Base-by-base conservation (phyloP, 2,329 filamentous ascomycete genomes). In the Alternaria panax region DNA sequence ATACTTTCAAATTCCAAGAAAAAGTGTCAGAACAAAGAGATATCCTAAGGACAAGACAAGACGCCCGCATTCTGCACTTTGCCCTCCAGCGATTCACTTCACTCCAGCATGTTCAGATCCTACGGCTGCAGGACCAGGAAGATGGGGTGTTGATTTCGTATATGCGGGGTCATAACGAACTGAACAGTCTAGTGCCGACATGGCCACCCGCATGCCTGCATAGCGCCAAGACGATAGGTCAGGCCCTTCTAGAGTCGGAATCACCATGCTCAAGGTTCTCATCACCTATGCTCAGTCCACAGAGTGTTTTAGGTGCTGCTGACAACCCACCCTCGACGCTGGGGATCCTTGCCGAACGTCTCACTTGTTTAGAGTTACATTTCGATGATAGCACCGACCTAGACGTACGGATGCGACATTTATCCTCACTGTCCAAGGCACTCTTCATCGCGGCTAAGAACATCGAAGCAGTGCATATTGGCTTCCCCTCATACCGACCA, bases 201-300 rank as follows among this genome's bases (percentile, higher is more conserved):
- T 90, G 88, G 88, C 83, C 84, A 42, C 81, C 83, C 14, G 88
- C 88, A 18, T 90, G 87, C 67, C 83, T 84, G 11, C 86, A 88
- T 68, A 87, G 86, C 30, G 82, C 87, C 6, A 84, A 82, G 60
- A 88, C 84, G 2, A 80, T 90, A 24, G 84, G 84, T 7, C 76
- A 81, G 20, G 87, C 88, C 3, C 77, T 90, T 3, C 75, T 88
- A 42, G 80, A 83, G 30, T 85, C 86, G 0, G 78, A 81, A 57
- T 87, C 86, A 32, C 82, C 83, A 22, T 85, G 85, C 55, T 85
- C 85, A 42, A 82, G 86, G 28, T 89, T 90, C 68, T 86, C 86
- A 9, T 86, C 84, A 5, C 87, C 87, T 1, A 87, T 87, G 76
- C 82, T 90, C 59, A 88, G 86, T 64, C 85, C 87, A 0, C 83